Percentiles rank a stretch among this genome's conserved stretches.
Conservation (phyloP, 768 basidiomycete species). For the Suillus americanus region DNA sequence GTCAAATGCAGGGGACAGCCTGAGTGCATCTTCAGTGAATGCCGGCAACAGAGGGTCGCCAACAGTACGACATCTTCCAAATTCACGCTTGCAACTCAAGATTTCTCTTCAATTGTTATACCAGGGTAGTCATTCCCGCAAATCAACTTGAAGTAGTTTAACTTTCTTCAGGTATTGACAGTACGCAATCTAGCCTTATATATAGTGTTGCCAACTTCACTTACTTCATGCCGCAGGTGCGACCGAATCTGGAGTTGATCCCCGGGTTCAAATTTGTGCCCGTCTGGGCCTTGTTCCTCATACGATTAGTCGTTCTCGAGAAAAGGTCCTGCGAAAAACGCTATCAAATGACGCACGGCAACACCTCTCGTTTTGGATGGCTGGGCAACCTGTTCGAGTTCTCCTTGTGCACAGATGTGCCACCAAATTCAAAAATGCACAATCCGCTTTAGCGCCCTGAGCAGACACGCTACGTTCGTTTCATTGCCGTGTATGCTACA, state of each 20-base stretch:
- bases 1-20: constrained; percentile 29
- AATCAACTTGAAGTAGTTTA: constrained; percentile 23
- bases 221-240: constrained; percentile 23
- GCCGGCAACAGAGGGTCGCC: constrained; percentile 24
- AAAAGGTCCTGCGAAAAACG: constrained; percentile 33
- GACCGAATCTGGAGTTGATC: constrained; percentile 17
- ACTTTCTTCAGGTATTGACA: constrained; percentile 11
- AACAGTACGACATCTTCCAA: constrained; percentile 20
- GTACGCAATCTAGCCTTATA: constrained; percentile 29
- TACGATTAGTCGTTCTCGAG: constrained; percentile 38
- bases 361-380: constrained; percentile 24
- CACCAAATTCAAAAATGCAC: constrained; percentile 22
- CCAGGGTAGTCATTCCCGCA: constrained; percentile 27
- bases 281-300: constrained; percentile 22
- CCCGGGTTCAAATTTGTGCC: constrained; percentile 18
- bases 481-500: constrained; percentile 24
- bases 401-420: constrained; percentile 23
- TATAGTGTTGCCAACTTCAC: constrained; percentile 17
- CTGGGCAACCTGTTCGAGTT: constrained; percentile 25
- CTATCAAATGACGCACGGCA: constrained; percentile 37
- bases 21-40: constrained; percentile 9
- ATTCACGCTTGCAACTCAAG: constrained; percentile 18
- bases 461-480: constrained; percentile 15
- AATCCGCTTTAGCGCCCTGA: constrained; percentile 18
- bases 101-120: constrained; percentile 20